A percentile compares a stretch with the other conserved stretches of the same genome.
These are phyloP conservation scores for Chamaenerion angustifolium DNA, from an alignment of 345 rosid species.

Conservation along the genomic window DNA sequence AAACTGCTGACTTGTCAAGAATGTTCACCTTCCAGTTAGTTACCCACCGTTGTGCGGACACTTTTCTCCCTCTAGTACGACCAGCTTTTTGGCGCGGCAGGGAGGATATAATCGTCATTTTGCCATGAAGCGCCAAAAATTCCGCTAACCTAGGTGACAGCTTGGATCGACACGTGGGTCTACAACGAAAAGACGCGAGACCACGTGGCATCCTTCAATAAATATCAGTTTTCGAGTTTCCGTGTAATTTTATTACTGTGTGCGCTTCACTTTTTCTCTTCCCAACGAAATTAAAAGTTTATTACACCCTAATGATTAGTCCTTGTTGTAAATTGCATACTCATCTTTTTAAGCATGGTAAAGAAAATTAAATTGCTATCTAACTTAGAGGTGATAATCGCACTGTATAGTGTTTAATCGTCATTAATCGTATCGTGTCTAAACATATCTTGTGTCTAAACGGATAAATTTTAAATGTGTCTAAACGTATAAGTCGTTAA, in stretches of 20 bases:
- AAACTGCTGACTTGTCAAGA: slow-evolving; percentile 12
- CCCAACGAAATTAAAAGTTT: too few species aligned
- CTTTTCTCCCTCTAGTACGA: slow-evolving; percentile 8
- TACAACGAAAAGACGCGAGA: not conserved
- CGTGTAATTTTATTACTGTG: slow-evolving; percentile 13
- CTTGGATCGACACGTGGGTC: slow-evolving; percentile 31
- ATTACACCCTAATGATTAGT: too few species aligned
- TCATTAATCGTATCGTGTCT: too few species aligned
- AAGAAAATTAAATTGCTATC: too few species aligned
- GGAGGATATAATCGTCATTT: slow-evolving; percentile 12
- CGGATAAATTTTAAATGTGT: too few species aligned
- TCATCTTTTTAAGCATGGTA: too few species aligned
- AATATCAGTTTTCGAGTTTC: slow-evolving; percentile 12
- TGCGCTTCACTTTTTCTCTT: slow-evolving; percentile 5
- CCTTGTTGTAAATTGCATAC: too few species aligned
- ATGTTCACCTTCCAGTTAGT: slow-evolving; percentile 22
- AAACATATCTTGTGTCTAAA: too few species aligned
- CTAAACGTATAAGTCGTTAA: too few species aligned
- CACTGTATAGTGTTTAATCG: too few species aligned
- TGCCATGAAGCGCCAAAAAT: not conserved
- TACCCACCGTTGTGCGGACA: slow-evolving; percentile 6
- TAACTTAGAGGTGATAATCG: too few species aligned
- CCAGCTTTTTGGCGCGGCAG: not conserved
- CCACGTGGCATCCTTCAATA: slow-evolving; percentile 25
- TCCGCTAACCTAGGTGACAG: not conserved